Conservation (phyloP, 73 alveolate species). For the Paraurostyla sp. region DNA sequence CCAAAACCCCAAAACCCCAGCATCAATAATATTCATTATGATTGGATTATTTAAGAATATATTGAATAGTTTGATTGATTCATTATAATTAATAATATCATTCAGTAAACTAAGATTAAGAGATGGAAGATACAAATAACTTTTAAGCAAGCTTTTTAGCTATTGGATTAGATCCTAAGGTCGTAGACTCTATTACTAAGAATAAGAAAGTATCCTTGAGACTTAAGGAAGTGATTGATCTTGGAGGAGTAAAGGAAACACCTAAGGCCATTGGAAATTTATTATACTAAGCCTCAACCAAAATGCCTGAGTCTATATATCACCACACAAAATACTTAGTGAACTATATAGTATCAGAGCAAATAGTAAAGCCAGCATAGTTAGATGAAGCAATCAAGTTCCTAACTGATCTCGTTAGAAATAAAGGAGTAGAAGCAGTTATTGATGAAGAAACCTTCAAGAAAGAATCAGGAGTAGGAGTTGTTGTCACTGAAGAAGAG, state of each 20-base stretch:
- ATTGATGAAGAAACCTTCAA: slow-evolving; percentile 83
- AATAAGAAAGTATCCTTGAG: slow-evolving; percentile 67
- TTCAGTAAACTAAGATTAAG: too few relatives aligned
- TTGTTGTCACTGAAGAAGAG: slow-evolving; percentile 83
- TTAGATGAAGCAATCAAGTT: slow-evolving; percentile 90
- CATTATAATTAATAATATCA: too few relatives aligned
- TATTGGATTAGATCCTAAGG: slow-evolving; percentile 74
- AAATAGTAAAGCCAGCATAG: slow-evolving; percentile 83
- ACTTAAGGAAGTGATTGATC: slow-evolving; percentile 61
- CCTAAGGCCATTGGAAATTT: slow-evolving; percentile 60
- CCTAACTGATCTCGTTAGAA: slow-evolving; percentile 73
- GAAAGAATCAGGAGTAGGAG: slow-evolving; percentile 91
- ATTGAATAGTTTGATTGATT: too few relatives aligned
- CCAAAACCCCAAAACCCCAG: too few relatives aligned
- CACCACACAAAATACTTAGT: slow-evolving; percentile 68
- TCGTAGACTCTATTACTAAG: slow-evolving; percentile 70
- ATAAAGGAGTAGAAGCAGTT: slow-evolving; percentile 72
- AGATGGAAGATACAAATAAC: slow-evolving; percentile 51
- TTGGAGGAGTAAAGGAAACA: slow-evolving; percentile 50
- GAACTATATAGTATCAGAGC: slow-evolving; percentile 78
- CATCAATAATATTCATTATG: too few relatives aligned
- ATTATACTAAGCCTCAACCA: slow-evolving; percentile 67
- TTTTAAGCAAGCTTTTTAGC: slow-evolving; percentile 14
- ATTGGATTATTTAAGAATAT: too few relatives aligned
- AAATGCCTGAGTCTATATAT: slow-evolving; percentile 51